These are phyloP conservation scores for Phialemoniopsis sp. DNA, from an alignment of 2,329 filamentous ascomycete species.

Conservation along the genomic window DNA sequence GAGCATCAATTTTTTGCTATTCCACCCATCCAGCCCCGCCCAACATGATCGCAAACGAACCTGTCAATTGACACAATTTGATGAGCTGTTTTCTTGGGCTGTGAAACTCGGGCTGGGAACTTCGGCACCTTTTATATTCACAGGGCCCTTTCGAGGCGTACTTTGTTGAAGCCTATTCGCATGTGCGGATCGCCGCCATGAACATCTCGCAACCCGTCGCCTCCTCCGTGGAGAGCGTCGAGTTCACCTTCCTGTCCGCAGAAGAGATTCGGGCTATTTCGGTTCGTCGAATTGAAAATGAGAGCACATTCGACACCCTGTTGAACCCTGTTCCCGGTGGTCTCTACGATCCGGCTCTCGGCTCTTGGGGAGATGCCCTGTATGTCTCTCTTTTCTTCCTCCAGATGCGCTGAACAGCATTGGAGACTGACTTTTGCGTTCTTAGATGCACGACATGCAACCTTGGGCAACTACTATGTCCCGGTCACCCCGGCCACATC, in stretches of 20 bases:
- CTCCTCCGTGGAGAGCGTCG: conserved; percentile 79
- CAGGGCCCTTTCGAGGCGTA: background rate
- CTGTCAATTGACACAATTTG: background rate
- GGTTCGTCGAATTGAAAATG: conserved; percentile 90
- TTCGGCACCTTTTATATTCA: background rate
- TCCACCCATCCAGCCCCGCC: no score
- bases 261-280: conserved; percentile 85
- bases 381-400: conserved; percentile 40
- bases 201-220: conserved; percentile 77
- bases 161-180: background rate
- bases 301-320: conserved; percentile 88
- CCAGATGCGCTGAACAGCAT: background rate
- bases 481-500: conserved; percentile 92
- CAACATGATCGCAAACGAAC: background rate
- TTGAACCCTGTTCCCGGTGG: conserved; percentile 86
- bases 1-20: background rate
- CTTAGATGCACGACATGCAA: conserved; percentile 93
- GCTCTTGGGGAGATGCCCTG: conserved; percentile 82
- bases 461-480: conserved; percentile 74
- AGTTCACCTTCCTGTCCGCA: conserved; percentile 80
- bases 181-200: conserved; percentile 34
- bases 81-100: conserved; percentile 1
- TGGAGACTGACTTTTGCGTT: no score
- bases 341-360: conserved; percentile 87
- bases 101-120: background rate